Percentiles rank a stretch among this genome's conserved stretches.
These are phyloP conservation scores for Lentinula sp. DNA, from an alignment of 768 basidiomycete species.

Conservation along the genomic window DNA sequence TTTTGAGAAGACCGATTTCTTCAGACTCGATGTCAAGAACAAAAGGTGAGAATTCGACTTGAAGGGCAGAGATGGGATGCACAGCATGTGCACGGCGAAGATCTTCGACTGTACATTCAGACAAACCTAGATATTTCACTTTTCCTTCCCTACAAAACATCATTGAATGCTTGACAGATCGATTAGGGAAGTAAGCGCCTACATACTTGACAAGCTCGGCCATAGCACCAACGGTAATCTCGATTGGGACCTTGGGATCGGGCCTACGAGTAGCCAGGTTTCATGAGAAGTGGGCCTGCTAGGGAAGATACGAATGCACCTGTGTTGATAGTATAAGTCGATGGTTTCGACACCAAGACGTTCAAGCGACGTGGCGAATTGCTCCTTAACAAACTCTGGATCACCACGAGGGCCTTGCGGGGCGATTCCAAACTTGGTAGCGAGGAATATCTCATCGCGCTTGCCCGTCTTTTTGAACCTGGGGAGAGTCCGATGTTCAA, in stretches of 20 bases:
- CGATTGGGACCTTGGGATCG: slow-evolving; percentile 22
- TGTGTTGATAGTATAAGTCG: slow-evolving; percentile 34
- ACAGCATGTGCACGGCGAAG: slow-evolving; percentile 44
- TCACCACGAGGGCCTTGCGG: slow-evolving; percentile 1
- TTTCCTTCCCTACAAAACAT: slow-evolving; percentile 26
- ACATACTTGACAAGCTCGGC: slow-evolving; percentile 27
- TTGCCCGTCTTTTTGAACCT: slow-evolving; percentile 50
- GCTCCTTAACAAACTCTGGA: slow-evolving; percentile 24
- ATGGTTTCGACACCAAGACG: slow-evolving; percentile 27
- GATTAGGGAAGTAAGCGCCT: slow-evolving; percentile 11
- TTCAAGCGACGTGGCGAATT: slow-evolving; percentile 26
- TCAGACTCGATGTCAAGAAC: slow-evolving; percentile 37
- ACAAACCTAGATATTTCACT: slow-evolving; percentile 46
- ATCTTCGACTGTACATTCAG: slow-evolving; percentile 36
- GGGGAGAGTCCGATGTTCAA: background rate
- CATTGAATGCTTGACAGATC: background rate
- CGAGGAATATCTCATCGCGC: slow-evolving; percentile 50
- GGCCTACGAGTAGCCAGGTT: slow-evolving; percentile 15
- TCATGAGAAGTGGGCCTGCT: background rate
- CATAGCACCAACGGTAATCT: slow-evolving; percentile 27
- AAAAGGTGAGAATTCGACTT: slow-evolving; percentile 41
- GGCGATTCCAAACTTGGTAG: slow-evolving; percentile 40
- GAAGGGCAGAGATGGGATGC: slow-evolving; percentile 36
- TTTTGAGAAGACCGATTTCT: slow-evolving; percentile 30
- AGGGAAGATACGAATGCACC: slow-evolving; percentile 12